Conservation (phyloP, 192 early-diverging fungal species). For the Entophlyctis luteolus region DNA sequence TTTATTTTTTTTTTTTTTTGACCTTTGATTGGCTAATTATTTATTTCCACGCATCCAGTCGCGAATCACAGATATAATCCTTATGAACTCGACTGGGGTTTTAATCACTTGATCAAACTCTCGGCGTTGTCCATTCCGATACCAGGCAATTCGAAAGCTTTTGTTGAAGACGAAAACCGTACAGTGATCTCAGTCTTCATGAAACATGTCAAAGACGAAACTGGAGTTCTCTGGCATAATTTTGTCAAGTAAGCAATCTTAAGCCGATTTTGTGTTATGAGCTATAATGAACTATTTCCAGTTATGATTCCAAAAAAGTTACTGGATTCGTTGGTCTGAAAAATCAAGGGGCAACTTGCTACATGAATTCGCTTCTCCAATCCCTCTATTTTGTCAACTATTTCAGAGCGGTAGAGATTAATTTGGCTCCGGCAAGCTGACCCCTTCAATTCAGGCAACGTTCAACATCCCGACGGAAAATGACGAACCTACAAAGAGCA, state of each 20-base stretch:
- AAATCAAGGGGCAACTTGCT: slow-evolving; percentile 98
- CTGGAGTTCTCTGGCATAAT: slow-evolving; percentile 93
- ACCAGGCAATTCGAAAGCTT: slow-evolving; percentile 45
- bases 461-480: slow-evolving; percentile 89
- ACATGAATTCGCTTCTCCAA: slow-evolving; percentile 98
- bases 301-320: slow-evolving; percentile 83
- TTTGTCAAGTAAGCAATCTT: slow-evolving; percentile 69
- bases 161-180: slow-evolving; percentile 64
- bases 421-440: no score
- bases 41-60: slow-evolving; percentile 22
- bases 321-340: slow-evolving; percentile 91
- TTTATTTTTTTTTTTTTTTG: no score
- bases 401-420: slow-evolving; percentile 65
- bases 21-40: background rate
- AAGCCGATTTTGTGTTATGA: background rate
- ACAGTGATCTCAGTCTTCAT: slow-evolving; percentile 65
- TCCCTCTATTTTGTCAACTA: slow-evolving; percentile 90
- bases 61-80: slow-evolving; percentile 80
- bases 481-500: slow-evolving; percentile 82
- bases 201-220: slow-evolving; percentile 76
- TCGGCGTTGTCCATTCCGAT: slow-evolving; percentile 37
- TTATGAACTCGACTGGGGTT: slow-evolving; percentile 92
- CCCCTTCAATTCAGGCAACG: slow-evolving; percentile 50
- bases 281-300: slow-evolving; percentile 17
- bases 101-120: slow-evolving; percentile 70